These are phyloP conservation scores for Rugonectria rugulosa DNA, from an alignment of 2,329 filamentous ascomycete species.

Conservation along the genomic window DNA sequence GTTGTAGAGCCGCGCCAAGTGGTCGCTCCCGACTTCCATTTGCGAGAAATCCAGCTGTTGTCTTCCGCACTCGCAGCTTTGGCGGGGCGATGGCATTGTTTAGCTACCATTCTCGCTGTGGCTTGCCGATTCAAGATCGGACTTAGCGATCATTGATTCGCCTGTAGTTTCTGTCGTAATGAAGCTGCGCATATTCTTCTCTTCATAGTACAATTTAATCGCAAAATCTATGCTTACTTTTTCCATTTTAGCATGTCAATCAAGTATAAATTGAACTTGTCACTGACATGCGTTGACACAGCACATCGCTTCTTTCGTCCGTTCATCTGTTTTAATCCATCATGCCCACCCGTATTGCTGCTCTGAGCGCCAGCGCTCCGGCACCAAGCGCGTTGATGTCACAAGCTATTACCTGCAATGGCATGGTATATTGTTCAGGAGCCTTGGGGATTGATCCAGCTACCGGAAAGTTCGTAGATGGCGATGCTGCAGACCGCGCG, in stretches of 20 bases:
- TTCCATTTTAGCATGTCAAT: neutral
- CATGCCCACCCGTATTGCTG: constrained; percentile 25
- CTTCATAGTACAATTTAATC: neutral
- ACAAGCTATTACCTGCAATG: constrained; percentile 27
- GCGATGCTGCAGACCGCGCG: constrained; percentile 12
- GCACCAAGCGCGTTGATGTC: constrained; percentile 24
- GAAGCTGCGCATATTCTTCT: neutral
- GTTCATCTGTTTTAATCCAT: neutral
- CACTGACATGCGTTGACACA: too few relatives aligned
- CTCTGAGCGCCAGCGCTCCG: constrained; percentile 19
- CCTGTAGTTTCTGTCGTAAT: neutral
- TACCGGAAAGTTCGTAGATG: constrained; percentile 17
- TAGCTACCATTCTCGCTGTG: neutral
- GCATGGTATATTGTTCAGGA: constrained; percentile 24
- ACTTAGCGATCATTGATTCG: neutral
- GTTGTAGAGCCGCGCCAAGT: too few relatives aligned
- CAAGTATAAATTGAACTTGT: constrained; percentile 2
- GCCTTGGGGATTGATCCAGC: constrained; percentile 16
- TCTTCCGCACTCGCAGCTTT: neutral
- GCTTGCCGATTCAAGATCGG: neutral
- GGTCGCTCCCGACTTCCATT: too few relatives aligned
- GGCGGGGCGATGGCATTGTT: constrained; percentile 1
- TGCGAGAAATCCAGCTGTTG: neutral
- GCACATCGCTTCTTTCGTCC: too few relatives aligned
- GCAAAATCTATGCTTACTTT: neutral